These are phyloP conservation scores for Komagataella pastoris DNA, from an alignment of 805 yeast genomes.

Conservation along the genomic window DNA sequence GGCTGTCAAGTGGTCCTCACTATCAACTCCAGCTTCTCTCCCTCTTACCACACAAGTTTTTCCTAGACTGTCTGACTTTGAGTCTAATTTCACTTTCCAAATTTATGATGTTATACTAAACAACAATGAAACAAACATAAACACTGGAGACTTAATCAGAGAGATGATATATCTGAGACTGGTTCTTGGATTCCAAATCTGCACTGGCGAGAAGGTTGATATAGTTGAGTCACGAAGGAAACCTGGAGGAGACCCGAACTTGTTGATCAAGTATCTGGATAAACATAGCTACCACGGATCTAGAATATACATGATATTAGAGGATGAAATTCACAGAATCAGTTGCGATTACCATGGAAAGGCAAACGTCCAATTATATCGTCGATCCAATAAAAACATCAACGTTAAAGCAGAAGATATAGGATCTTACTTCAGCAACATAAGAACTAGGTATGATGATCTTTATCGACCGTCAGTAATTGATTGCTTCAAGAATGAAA, in stretches of 20 bases:
- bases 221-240: constrained; percentile 50
- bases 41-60: constrained; percentile 74
- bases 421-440: constrained; percentile 32
- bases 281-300: constrained; percentile 32
- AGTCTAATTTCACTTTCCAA: constrained; percentile 62
- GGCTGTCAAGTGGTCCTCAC: constrained; percentile 82
- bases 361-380: constrained; percentile 68
- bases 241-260: constrained; percentile 39
- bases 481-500: constrained; percentile 38
- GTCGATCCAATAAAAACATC: constrained; percentile 16
- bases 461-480: constrained; percentile 45
- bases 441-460: constrained; percentile 71
- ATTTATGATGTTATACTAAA: constrained; percentile 69
- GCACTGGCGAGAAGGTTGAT: constrained; percentile 56
- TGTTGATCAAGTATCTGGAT: constrained; percentile 45
- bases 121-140: constrained; percentile 39
- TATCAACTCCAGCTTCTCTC: constrained; percentile 85
- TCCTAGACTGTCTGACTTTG: constrained; percentile 58
- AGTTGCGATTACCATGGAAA: constrained; percentile 59
- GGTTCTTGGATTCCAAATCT: constrained; percentile 82
- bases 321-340: constrained; percentile 78
- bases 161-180: constrained; percentile 81
- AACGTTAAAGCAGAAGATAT: constrained; percentile 10
- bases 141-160: constrained; percentile 52
- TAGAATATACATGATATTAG: constrained; percentile 61